Evolutionary conservation across 2,329 filamentous ascomycete genomes (phyloP).

Genomic region (Botrytis medusae): DNA sequence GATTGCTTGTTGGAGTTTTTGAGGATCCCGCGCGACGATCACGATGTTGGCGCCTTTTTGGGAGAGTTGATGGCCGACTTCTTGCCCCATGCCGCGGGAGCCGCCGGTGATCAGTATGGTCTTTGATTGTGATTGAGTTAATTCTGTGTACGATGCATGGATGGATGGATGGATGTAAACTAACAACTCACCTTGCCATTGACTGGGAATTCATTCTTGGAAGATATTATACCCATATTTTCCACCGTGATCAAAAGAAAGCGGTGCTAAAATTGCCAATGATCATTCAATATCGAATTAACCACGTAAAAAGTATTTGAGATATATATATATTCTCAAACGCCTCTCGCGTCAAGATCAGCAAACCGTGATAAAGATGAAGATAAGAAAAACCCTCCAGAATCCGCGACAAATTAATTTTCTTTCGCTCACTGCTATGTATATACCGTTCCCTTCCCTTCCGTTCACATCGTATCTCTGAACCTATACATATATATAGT

Average conservation of each 20-base stretch:
- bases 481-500: background rate
- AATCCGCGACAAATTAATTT: background rate
- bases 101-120: slow-evolving; percentile 85
- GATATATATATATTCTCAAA: background rate
- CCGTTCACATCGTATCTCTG: background rate
- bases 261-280: background rate
- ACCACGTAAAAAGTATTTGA: background rate
- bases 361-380: background rate
- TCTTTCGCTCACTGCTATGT: background rate
- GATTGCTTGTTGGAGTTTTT: slow-evolving; percentile 56
- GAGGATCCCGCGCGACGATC: slow-evolving; percentile 74
- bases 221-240: background rate
- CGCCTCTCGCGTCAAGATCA: background rate
- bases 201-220: background rate
- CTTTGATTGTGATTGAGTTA: no score
- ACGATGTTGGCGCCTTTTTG: slow-evolving; percentile 80
- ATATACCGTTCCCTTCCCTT: background rate
- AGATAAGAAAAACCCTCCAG: background rate
- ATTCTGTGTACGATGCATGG: no score
- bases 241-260: background rate
- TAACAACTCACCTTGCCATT: background rate
- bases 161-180: no score
- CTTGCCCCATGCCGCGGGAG: slow-evolving; percentile 85
- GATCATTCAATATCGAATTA: background rate
- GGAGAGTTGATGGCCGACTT: slow-evolving; percentile 69